Percentiles rank a stretch among this genome's conserved stretches.
These are phyloP conservation scores for Triticum turgidum DNA, from an alignment of 176 grass and related monocot species.

Conservation along the genomic window DNA sequence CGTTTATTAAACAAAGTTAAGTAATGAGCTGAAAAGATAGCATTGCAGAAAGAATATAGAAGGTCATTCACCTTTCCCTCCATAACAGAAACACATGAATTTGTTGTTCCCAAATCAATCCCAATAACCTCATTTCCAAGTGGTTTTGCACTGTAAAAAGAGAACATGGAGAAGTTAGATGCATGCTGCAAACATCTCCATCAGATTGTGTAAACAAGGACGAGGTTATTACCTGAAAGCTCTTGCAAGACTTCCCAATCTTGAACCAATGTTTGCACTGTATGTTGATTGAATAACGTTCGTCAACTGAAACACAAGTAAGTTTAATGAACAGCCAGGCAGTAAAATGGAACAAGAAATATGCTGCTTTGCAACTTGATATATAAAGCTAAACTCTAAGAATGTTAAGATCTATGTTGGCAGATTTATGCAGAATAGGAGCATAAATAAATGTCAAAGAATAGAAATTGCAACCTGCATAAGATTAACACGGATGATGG, in stretches of 20 bases:
- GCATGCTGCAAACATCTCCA: neutral
- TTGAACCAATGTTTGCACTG: slow-evolving; percentile 14
- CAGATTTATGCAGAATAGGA: neutral
- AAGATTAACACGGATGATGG: neutral
- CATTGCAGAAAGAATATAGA: neutral
- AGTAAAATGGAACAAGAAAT: neutral
- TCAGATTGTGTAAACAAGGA: neutral
- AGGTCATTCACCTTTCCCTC: neutral
- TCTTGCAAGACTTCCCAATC: slow-evolving; percentile 37
- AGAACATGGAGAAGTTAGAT: neutral
- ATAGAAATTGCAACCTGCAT: neutral
- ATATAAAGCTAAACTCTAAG: neutral
- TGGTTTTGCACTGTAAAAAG: slow-evolving; percentile 5
- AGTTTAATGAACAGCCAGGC: neutral
- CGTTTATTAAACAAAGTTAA: neutral
- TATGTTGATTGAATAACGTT: slow-evolving; percentile 13
- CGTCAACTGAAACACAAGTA: slow-evolving; percentile 27
- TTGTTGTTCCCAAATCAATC: slow-evolving; percentile 19
- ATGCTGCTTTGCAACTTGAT: neutral
- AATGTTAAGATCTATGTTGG: neutral
- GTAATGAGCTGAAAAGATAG: neutral
- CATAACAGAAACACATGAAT: slow-evolving; percentile 24
- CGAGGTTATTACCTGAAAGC: slow-evolving; percentile 22
- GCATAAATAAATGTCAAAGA: too few relatives aligned
- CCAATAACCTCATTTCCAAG: slow-evolving; percentile 21